Evolutionary conservation across 768 basidiomycete genomes (phyloP), one percentile per base, ranked within the genome.

Genomic region (Russula virescens): DNA sequence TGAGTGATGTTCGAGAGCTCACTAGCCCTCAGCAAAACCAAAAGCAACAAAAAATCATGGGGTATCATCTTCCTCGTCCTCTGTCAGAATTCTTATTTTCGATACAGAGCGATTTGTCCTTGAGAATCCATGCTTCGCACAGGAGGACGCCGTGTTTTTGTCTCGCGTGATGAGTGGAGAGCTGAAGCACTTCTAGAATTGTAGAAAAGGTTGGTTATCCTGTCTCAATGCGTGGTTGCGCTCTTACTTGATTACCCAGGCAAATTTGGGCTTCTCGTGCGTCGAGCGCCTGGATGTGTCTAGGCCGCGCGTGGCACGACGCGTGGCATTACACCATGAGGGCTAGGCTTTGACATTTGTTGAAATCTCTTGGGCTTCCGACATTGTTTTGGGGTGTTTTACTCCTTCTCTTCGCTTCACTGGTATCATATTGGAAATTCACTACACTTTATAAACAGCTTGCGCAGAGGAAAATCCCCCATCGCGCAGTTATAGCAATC

Each of bases 31-130:
- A 11, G 75, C 86, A 28, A 85, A 86, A 68, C 43, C 76, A 42
- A 78, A 79, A 31, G 77, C 81, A 61, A 75, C 79, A 11, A 77
- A 79, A 56, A 78, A 79, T 47, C 70, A 76, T 4, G 77, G 74
- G 51, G 72, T 72, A 48, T 66, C 72, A 14, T 73, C 73, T 7
- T n/a, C n/a, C n/a, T 73, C 76, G 1, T 75, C 80, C 0, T 78
- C 79, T 4, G 76, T 77, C 25, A 83, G 85, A n/a, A 94, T 93
- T 70, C 93, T 92, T 0, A 87, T 94, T 63, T 94, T 94, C 80
- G 95, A 97, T 71, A 97, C 94, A 3, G 90, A 91, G 71, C 81
- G 91, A 67, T 98, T 97, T 68, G 96, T 99, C 67, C 81, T 98
- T 63, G 98, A 96, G 76, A 98, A 94, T 74, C 88, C 92, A 6